Base-by-base conservation (phyloP, 305 asterid species). In the Fraxinus greggii region DNA sequence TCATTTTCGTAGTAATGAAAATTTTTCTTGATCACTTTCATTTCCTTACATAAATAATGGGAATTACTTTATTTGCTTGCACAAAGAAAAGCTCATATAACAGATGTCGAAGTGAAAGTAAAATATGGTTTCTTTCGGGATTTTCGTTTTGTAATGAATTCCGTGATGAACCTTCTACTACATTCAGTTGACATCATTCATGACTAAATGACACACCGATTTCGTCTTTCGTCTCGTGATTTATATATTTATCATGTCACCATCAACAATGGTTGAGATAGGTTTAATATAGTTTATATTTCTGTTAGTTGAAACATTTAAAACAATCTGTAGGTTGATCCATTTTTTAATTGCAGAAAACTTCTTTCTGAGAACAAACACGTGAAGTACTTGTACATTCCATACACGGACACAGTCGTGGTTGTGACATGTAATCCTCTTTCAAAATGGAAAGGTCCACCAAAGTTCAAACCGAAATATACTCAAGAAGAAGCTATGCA, bases 371-470 rank as follows among this genome's bases (percentile, higher is more conserved):
- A 94, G 85, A 96, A 96, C 92, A 93, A 92, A 93, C 98, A 96
- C 80, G 94, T 96, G 84, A 96, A 94, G 78, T 96, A 91, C 86
- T 91, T 96, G 84, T 84, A 96, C 82, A 93, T 96, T 86, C 98
- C 99, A 5, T 96, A 96, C 80, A 96, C 98, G 0, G 97, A 94
- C 83, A 89, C 97, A 3, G 94, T 94, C 38, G 99, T 94, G 83
- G 92, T 96, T 17, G 98, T 96, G 86, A 94, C 90, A 4, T 96
- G 99, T 87, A 96, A 96, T 86, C 98, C 98, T 81, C 70, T 90
- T 81, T 90, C 98, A 29, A 92, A 93, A 83, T 84, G 90, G 95
- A 92, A 85, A 84, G 95, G 93, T 69, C 90, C 92, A 21, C 95
- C 98, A 17, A 94, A 93, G 91, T 75, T 87, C 83, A 87, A 89